Conservation (phyloP, 1,284 basidiomycete genomes). For the Rhodotorula sp. region DNA sequence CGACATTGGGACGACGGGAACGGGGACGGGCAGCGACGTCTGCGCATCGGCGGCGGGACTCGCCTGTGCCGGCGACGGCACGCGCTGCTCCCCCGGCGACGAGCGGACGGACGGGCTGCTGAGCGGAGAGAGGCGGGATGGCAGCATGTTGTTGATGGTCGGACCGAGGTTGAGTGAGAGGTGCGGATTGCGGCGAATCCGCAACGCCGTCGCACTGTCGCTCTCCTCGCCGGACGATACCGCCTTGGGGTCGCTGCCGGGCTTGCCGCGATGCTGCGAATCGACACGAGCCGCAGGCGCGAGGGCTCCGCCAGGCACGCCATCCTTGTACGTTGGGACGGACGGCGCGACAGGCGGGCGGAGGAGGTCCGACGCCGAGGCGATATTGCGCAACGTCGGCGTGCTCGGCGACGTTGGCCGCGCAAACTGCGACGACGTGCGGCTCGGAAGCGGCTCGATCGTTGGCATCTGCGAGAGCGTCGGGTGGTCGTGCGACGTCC, state of each 20-base stretch:
- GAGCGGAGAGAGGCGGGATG: constrained; percentile 4
- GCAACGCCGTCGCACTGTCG: constrained; percentile 20
- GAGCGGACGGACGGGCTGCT: neutral
- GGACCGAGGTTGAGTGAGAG: constrained; percentile 46
- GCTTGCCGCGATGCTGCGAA: constrained; percentile 13
- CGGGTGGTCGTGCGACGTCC: constrained; percentile 33
- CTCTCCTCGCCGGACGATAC: constrained; percentile 36
- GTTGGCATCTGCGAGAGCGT: constrained; percentile 6
- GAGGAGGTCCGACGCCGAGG: constrained; percentile 38
- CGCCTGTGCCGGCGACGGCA: constrained; percentile 7
- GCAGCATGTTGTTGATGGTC: constrained; percentile 30
- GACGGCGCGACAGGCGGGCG: neutral
- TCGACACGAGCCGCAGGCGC: constrained; percentile 41
- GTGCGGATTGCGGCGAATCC: constrained; percentile 42
- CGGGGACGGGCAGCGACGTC: constrained; percentile 17
- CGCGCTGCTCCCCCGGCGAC: neutral
- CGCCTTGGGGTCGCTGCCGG: constrained; percentile 1
- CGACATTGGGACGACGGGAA: neutral
- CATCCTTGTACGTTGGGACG: neutral
- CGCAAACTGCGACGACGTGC: constrained; percentile 38
- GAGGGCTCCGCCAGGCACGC: constrained; percentile 40
- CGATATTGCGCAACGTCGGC: constrained; percentile 36
- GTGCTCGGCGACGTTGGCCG: constrained; percentile 18
- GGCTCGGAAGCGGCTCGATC: constrained; percentile 17
- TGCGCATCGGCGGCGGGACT: neutral